Evolutionary conservation across 2,329 filamentous ascomycete species (phyloP).

Genomic region (Fusarium ramigenum): DNA sequence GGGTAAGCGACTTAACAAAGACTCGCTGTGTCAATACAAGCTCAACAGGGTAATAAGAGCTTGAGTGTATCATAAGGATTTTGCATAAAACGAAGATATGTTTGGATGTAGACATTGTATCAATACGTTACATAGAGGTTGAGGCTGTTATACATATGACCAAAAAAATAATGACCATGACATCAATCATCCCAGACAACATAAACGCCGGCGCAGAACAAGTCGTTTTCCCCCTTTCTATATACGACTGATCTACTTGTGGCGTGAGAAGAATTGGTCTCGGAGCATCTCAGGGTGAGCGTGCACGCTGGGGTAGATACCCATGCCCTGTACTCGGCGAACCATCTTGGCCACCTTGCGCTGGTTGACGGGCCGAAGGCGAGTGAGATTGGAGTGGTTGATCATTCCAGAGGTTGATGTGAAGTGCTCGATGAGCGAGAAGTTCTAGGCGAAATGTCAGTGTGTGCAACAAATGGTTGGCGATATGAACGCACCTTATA

Average conservation of each 20-base stretch:
- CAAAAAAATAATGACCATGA: constrained; percentile 41
- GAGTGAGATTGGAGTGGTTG: constrained; percentile 77
- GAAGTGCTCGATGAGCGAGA: constrained; percentile 89
- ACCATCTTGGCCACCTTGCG: constrained; percentile 93
- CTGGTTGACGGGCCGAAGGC: constrained; percentile 88
- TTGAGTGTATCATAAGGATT: constrained; percentile 50
- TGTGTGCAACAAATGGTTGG: not conserved
- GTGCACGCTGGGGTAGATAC: constrained; percentile 91
- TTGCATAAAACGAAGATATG: constrained; percentile 24
- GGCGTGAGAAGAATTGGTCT: constrained; percentile 46
- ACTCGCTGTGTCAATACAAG: constrained; percentile 60
- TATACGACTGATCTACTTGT: constrained; percentile 18
- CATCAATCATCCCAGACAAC: constrained; percentile 35
- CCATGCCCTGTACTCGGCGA: constrained; percentile 85
- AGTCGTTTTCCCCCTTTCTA: not conserved
- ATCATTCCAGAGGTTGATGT: constrained; percentile 88
- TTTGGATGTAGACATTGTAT: constrained; percentile 46
- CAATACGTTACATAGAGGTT: constrained; percentile 47
- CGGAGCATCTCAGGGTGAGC: constrained; percentile 83
- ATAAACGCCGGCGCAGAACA: constrained; percentile 18
- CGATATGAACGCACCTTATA: constrained; percentile 76
- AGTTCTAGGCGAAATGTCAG: constrained; percentile 71
- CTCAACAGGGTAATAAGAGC: constrained; percentile 59
- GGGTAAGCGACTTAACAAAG: constrained; percentile 56
- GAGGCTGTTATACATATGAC: constrained; percentile 50